Evolutionary conservation across 306 rosid genomes (phyloP).

Genomic region (Vigna hirtella): DNA sequence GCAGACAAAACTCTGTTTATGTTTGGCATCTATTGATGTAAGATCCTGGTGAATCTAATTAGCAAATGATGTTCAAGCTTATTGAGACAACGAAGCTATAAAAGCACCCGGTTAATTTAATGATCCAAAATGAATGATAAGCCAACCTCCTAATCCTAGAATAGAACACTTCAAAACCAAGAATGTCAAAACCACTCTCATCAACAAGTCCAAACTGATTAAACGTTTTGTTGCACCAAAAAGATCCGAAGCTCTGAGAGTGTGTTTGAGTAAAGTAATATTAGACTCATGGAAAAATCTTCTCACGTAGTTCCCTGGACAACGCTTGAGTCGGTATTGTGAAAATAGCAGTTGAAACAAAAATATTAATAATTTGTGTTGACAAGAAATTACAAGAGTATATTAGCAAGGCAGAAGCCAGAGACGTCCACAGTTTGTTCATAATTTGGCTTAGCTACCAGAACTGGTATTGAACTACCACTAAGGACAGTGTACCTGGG

Average conservation of each 20-base stretch:
- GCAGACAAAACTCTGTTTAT: background rate
- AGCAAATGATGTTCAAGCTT: background rate
- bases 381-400: too few species aligned
- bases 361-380: too few species aligned
- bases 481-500: background rate
- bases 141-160: background rate
- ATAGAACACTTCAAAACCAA: background rate
- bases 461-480: background rate
- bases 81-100: background rate
- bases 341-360: background rate
- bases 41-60: background rate
- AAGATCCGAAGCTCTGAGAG: background rate
- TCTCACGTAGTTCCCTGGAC: background rate
- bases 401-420: too few species aligned
- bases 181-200: too few species aligned
- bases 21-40: background rate
- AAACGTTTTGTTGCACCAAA: background rate
- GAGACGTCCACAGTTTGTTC: too few species aligned
- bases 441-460: background rate
- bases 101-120: background rate
- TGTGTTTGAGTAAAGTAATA: background rate
- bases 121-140: background rate
- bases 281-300: background rate
- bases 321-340: background rate
- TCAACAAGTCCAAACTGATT: background rate